Conservation (phyloP, 768 basidiomycete genomes). For the Galerina marginata region DNA sequence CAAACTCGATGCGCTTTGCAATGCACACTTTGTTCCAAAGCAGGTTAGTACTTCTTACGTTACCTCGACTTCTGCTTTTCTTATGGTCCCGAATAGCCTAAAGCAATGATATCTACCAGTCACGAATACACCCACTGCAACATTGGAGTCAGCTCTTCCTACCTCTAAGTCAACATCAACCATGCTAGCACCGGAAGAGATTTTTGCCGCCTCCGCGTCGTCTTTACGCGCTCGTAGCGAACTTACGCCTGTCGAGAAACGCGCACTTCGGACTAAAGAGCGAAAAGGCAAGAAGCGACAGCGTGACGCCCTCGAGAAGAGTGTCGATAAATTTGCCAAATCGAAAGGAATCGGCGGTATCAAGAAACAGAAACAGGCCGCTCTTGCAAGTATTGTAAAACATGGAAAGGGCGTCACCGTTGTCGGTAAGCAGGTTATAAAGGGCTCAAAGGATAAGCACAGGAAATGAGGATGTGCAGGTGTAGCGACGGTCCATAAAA, state of each 20-base stretch:
- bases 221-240: conserved; percentile 74
- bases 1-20: conserved; percentile 93
- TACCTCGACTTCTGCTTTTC: background rate
- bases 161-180: conserved; percentile 75
- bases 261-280: conserved; percentile 66
- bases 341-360: conserved; percentile 54
- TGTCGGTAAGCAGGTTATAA: conserved; percentile 70
- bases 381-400: conserved; percentile 82
- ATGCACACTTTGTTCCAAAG: conserved; percentile 95
- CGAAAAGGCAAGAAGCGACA: conserved; percentile 74
- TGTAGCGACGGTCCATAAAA: background rate
- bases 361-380: conserved; percentile 85
- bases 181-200: conserved; percentile 93
- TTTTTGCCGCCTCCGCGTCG: conserved; percentile 66
- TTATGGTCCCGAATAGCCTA: conserved; percentile 61
- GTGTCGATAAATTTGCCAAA: conserved; percentile 67
- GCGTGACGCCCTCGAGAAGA: conserved; percentile 67
- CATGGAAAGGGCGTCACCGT: conserved; percentile 87
- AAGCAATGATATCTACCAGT: conserved; percentile 85
- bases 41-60: conserved; percentile 56
- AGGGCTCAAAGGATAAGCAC: conserved; percentile 37
- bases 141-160: conserved; percentile 90
- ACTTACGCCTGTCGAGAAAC: conserved; percentile 86
- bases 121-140: conserved; percentile 79
- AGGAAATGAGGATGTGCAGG: conserved; percentile 25